These are phyloP conservation scores for Saitozyma sp. DNA, from an alignment of 768 basidiomycete species.

Conservation along the genomic window DNA sequence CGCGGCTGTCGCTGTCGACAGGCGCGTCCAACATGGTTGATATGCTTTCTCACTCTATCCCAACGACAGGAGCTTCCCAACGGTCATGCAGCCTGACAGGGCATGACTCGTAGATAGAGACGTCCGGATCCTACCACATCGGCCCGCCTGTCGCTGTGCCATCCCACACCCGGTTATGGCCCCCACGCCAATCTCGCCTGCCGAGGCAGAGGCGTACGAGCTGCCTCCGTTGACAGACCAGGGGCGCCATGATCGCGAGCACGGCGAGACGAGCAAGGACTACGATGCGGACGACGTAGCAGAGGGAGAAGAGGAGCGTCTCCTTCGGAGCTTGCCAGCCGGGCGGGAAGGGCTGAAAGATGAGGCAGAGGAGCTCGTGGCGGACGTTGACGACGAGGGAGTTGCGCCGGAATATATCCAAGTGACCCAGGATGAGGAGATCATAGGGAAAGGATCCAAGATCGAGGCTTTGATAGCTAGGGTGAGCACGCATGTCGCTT, in stretches of 20 bases:
- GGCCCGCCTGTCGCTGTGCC: no score
- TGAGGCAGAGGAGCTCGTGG: slow-evolving; percentile 5
- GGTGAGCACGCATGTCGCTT: no score
- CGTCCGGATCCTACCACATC: no score
- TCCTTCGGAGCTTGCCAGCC: no score
- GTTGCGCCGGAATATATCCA: background rate
- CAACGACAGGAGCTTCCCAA: no score
- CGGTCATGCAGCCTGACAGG: no score
- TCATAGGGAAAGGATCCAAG: slow-evolving; percentile 36
- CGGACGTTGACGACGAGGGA: slow-evolving; percentile 6
- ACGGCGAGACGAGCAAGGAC: background rate
- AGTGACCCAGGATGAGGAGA: slow-evolving; percentile 18
- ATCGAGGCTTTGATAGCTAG: slow-evolving; percentile 45
- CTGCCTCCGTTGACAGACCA: slow-evolving; percentile 20
- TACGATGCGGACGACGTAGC: background rate
- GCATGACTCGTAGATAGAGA: no score
- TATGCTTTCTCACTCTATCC: no score
- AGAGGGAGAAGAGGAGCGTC: background rate
- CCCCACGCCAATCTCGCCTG: slow-evolving; percentile 16
- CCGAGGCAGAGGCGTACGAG: slow-evolving; percentile 48
- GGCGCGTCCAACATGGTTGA: no score
- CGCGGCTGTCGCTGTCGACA: no score
- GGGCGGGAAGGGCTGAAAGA: background rate
- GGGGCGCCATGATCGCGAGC: background rate
- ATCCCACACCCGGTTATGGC: background rate